A percentile compares a stretch with the other conserved stretches of the same genome.
Conservation (phyloP, 2,329 filamentous ascomycete genomes). For the Calycina herbarum region DNA sequence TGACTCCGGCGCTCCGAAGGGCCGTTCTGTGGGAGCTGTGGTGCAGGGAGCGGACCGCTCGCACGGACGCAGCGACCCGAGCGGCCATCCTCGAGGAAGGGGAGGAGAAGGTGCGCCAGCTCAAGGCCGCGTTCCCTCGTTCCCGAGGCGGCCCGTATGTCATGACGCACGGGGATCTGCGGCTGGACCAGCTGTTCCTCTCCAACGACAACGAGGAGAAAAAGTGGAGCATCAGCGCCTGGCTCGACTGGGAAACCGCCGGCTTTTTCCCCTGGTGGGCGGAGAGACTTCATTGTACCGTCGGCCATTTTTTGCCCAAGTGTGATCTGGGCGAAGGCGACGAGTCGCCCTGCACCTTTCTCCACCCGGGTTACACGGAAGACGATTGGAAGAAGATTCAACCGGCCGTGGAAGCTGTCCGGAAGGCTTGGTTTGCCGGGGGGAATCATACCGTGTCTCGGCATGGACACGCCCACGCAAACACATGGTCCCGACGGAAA, state of each 20-base stretch:
- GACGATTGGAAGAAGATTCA: not conserved
- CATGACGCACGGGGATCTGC: constrained; percentile 43
- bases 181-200: constrained; percentile 42
- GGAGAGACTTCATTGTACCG: too few species aligned
- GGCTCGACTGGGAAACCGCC: constrained; percentile 39
- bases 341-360: too few species aligned
- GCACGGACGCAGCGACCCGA: not conserved
- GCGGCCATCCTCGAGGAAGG: constrained; percentile 9
- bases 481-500: constrained; percentile 1
- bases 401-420: not conserved
- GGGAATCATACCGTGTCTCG: constrained; percentile 8
- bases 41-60: not conserved
- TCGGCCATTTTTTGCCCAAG: too few species aligned
- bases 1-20: constrained; percentile 12
- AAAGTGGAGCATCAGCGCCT: constrained; percentile 36
- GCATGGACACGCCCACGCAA: constrained; percentile 9
- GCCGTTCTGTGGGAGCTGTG: constrained; percentile 6
- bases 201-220: constrained; percentile 31
- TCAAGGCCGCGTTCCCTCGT: constrained; percentile 14
- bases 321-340: too few species aligned
- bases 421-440: constrained; percentile 3
- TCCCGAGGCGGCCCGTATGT: constrained; percentile 32
- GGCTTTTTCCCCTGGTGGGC: too few species aligned
- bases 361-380: too few species aligned
- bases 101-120: constrained; percentile 11